Base-by-base conservation (phyloP, 1,139 yeast species). In the Debaryomycetaceae sp. region DNA sequence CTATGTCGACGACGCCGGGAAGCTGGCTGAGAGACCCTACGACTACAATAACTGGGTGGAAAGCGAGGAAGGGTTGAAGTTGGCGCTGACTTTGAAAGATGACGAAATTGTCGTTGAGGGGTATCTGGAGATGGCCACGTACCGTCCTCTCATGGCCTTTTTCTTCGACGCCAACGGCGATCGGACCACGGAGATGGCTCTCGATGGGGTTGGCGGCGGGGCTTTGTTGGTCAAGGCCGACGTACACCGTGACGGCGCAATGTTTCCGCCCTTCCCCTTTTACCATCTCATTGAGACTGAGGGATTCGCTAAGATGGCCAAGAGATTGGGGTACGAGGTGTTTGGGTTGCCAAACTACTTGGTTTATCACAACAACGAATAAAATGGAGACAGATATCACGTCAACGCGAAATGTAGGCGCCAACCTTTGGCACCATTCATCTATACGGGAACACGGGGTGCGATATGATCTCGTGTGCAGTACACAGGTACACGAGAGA, bases 161-260 rank as follows among this genome's bases (percentile, higher is more conserved):
- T 77, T 78, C 53, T 84, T 83, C 56, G 83, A 82, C 48, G 61
- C 78, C 5, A 62, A 65, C 5, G 91, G 82, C 15, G 80, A 79
- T 38, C 42, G 49, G 10, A 64, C 68, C 39, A 71, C 78, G 4
- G 83, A 77, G 51, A 81, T 89, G 83, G 75, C 77, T 23, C 68
- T 91, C 38, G 98, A 91, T 56, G 98, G 98, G 54, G 97, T 91
- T 37, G 98, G 98, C 34, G 97, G 91, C 38, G 95, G 97, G 18
- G 95, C 96, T 26, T 79, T 94, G 22, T 57, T 91, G 59, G 98
- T 91, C 21, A 86, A 89, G 55, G 95, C 97, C 7, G 96, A 88
- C 45, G 98, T 91, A 35, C 98, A 91, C 60, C 75, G 98, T 54
- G 98, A 91, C 55, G 98, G 98, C 32, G 97, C 97, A 35, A 89